Evolutionary conservation across 306 rosid species (phyloP).

Genomic region (Cucumis hystrix): DNA sequence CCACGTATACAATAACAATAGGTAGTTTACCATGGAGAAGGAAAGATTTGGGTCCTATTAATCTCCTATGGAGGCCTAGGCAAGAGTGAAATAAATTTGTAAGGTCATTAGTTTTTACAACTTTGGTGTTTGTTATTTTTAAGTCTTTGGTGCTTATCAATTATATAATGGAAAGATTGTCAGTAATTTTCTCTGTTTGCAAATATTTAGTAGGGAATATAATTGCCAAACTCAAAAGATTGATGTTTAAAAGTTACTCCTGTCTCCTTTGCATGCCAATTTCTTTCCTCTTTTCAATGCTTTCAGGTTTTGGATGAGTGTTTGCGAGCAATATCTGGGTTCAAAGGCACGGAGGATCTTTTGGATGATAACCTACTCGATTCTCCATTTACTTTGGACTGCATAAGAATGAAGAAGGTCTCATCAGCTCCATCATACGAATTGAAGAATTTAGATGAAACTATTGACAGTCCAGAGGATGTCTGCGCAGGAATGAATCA

Average conservation of each 20-base stretch:
- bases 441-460: conserved; percentile 21
- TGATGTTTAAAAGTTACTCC: neutral
- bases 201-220: neutral
- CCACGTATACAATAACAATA: neutral
- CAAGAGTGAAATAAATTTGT: neutral
- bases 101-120: neutral
- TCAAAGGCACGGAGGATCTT: conserved; percentile 90
- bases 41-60: neutral
- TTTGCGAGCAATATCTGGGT: conserved; percentile 86
- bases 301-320: conserved; percentile 75
- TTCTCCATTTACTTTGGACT: conserved; percentile 77
- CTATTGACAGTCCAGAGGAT: conserved; percentile 18
- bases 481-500: conserved; percentile 41
- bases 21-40: neutral
- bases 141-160: neutral
- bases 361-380: conserved; percentile 59
- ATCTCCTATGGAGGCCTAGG: neutral
- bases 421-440: conserved; percentile 82
- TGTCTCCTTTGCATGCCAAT: neutral
- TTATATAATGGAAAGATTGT: neutral
- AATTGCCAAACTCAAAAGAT: neutral
- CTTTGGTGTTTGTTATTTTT: neutral
- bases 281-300: neutral
- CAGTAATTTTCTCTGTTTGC: neutral
- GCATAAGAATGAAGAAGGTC: conserved; percentile 71